Evolutionary conservation across 495 filamentous ascomycete genomes (phyloP).

Genomic region (Daldinia vernicosa): DNA sequence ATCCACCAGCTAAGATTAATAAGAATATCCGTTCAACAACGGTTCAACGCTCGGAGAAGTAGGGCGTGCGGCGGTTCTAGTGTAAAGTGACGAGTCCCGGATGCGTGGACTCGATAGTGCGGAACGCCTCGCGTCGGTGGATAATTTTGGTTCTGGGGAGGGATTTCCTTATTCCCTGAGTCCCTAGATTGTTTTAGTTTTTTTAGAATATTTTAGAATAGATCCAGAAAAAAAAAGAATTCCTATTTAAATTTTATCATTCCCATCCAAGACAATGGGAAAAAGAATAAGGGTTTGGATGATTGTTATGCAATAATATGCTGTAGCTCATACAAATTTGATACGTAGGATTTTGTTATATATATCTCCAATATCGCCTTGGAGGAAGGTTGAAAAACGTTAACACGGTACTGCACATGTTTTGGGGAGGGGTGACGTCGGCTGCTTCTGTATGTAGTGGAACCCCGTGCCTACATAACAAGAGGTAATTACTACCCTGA

Average conservation of each 20-base stretch:
- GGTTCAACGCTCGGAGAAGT: constrained; percentile 29
- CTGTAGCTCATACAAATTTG: constrained; percentile 8
- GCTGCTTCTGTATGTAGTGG: constrained; percentile 26
- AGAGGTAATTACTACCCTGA: constrained; percentile 7
- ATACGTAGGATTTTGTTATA: constrained; percentile 29
- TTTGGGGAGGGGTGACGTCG: constrained; percentile 36
- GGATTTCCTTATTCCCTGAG: constrained; percentile 8
- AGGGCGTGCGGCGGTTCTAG: constrained; percentile 21
- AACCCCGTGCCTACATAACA: constrained; percentile 8
- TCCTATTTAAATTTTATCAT: constrained; percentile 12
- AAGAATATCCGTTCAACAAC: constrained; percentile 21
- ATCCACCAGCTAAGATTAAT: constrained; percentile 42
- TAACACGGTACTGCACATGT: constrained; percentile 5
- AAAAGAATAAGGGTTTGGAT: constrained; percentile 5
- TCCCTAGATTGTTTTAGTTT: constrained; percentile 1
- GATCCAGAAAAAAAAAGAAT: constrained; percentile 6
- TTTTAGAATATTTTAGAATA: constrained; percentile 6
- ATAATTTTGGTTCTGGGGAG: constrained; percentile 15
- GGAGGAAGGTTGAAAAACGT: constrained; percentile 11
- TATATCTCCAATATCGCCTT: constrained; percentile 11
- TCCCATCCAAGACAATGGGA: constrained; percentile 26
- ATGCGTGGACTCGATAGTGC: constrained; percentile 42
- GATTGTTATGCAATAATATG: constrained; percentile 21
- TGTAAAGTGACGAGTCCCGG: constrained; percentile 36
- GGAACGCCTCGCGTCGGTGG: constrained; percentile 31